These are phyloP conservation scores for Aspergillus udagawae DNA, from an alignment of 2,329 filamentous ascomycete species.

Conservation along the genomic window DNA sequence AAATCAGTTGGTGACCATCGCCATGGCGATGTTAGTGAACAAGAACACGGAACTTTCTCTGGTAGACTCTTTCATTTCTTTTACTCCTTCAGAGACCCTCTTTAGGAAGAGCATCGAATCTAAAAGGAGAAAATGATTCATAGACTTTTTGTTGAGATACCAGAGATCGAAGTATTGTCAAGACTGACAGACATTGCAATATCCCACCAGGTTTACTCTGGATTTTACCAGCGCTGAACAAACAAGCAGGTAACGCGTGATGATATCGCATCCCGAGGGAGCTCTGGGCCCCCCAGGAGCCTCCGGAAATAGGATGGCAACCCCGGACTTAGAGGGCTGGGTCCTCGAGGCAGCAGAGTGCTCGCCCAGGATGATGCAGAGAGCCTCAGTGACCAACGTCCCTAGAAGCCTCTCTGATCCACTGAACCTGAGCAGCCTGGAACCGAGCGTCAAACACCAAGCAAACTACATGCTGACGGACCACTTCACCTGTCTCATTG, in stretches of 20 bases:
- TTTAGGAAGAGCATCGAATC: not conserved
- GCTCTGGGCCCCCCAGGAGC: not conserved
- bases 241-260: not conserved
- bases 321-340: not conserved
- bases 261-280: not conserved
- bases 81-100: not conserved
- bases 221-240: not conserved
- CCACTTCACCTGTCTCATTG: not conserved
- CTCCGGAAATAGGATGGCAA: not conserved
- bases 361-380: not conserved
- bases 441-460: not conserved
- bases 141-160: not conserved
- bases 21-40: not conserved
- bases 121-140: not conserved
- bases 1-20: not conserved
- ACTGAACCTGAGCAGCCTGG: not conserved
- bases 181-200: not conserved
- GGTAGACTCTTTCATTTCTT: not conserved
- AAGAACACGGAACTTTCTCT: not conserved
- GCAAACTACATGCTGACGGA: not conserved
- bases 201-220: not conserved
- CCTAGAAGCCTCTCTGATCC: not conserved
- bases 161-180: not conserved
- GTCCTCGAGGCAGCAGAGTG: not conserved
- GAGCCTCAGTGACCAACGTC: not conserved